Conservation (phyloP, 441 rosid species). For the Manihot esculenta region DNA sequence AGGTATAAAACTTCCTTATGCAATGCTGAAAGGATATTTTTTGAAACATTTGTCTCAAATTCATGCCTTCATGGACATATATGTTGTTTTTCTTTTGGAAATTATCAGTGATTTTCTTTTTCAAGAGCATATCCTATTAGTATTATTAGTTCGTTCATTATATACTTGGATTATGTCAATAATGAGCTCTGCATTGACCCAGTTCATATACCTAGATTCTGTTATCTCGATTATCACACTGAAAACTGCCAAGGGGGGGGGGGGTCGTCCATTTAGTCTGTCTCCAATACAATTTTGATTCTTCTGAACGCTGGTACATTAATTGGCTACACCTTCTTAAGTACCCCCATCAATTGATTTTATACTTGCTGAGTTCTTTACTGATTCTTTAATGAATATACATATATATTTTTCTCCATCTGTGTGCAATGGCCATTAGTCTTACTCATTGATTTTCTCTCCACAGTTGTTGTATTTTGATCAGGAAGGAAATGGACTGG, state of each 20-base stretch:
- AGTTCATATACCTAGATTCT: no score
- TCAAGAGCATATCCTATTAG: not conserved
- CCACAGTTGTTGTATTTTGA: slow-evolving; percentile 89
- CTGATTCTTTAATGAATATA: not conserved
- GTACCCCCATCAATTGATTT: not conserved
- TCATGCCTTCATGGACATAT: no score
- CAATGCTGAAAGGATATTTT: slow-evolving; percentile 1
- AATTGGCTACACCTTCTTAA: not conserved
- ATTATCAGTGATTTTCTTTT: not conserved
- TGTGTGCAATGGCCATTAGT: not conserved
- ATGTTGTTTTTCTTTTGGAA: not conserved
- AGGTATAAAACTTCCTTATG: not conserved
- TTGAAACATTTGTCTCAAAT: not conserved
- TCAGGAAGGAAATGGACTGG: slow-evolving; percentile 71
- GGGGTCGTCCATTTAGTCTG: not conserved
- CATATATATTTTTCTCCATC: not conserved
- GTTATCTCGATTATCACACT: not conserved
- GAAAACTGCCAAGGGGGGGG: no score
- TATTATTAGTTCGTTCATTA: not conserved
- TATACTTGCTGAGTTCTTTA: not conserved
- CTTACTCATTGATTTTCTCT: slow-evolving; percentile 31
- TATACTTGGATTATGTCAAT: not conserved
- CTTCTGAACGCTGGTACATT: not conserved
- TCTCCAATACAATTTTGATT: not conserved
- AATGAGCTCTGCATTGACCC: not conserved